phyloP scores from a whole-genome alignment of 176 grass and related monocot genomes.

The Triticum monococcum region DNA sequence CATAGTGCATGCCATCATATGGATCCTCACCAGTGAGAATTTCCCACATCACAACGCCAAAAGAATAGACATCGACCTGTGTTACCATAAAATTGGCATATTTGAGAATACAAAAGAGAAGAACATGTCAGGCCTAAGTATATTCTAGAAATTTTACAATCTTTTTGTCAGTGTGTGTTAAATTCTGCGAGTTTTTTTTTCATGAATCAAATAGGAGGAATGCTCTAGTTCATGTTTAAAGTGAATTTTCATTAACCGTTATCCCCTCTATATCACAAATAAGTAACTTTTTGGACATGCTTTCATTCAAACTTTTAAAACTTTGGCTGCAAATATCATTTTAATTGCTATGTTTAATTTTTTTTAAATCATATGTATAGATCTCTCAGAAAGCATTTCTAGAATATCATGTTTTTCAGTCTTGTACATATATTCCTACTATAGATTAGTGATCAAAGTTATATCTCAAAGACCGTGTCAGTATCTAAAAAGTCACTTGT shows the following conservation, averaged over 20 bases:
- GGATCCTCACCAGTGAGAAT: slow-evolving; percentile 88
- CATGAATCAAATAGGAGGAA: neutral
- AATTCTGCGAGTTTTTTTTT: neutral
- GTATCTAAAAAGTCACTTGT: neutral
- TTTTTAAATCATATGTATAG: too few relatives aligned
- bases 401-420: too few relatives aligned
- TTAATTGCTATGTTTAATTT: neutral
- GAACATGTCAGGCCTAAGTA: neutral
- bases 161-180: neutral
- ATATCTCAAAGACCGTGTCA: too few relatives aligned
- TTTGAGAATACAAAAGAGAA: neutral
- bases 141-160: neutral
- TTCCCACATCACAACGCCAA: slow-evolving; percentile 96
- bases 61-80: slow-evolving; percentile 93
- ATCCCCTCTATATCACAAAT: neutral
- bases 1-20: slow-evolving; percentile 84
- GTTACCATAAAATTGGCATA: slow-evolving; percentile 1
- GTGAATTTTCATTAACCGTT: neutral
- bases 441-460: too few relatives aligned
- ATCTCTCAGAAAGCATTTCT: too few relatives aligned
- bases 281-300: too few relatives aligned
- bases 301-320: too few relatives aligned
- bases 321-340: neutral
- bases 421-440: too few relatives aligned
- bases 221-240: neutral